Conservation (phyloP, 768 basidiomycete species). For the Cantharellus anzutake region DNA sequence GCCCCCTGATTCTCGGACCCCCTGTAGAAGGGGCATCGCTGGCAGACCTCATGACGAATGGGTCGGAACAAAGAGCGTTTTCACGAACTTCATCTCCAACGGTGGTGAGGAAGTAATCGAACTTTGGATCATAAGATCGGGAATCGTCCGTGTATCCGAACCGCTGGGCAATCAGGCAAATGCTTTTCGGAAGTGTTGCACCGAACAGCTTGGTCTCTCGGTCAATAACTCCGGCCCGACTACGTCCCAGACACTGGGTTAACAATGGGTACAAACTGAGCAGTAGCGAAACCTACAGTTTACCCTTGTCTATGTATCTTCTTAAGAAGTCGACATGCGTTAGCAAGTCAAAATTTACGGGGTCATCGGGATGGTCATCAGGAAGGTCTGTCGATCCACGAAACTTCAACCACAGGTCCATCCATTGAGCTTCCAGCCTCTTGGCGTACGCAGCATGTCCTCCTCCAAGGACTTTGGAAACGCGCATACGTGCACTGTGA, state of each 20-base stretch:
- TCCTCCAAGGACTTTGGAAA: constrained; percentile 32
- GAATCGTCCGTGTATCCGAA: neutral
- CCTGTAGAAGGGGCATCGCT: constrained; percentile 13
- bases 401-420: constrained; percentile 53
- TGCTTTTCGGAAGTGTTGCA: too few species aligned
- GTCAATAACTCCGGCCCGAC: constrained; percentile 1
- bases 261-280: neutral
- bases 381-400: constrained; percentile 46
- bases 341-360: constrained; percentile 59
- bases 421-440: constrained; percentile 67
- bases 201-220: too few species aligned
- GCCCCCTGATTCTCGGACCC: too few species aligned
- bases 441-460: constrained; percentile 49
- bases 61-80: constrained; percentile 38
- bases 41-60: constrained; percentile 26
- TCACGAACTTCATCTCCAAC: constrained; percentile 59
- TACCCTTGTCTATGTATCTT: constrained; percentile 65
- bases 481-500: constrained; percentile 51
- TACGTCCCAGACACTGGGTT: neutral
- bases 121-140: constrained; percentile 12
- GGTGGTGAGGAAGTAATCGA: constrained; percentile 61
- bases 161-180: too few species aligned
- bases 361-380: constrained; percentile 48
- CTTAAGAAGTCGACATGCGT: constrained; percentile 70
- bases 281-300: constrained; percentile 37